Percentiles rank a stretch among this genome's conserved stretches.
phyloP scores from a whole-genome alignment of 176 grass and related monocot genomes.

The Oryza australiensis region DNA sequence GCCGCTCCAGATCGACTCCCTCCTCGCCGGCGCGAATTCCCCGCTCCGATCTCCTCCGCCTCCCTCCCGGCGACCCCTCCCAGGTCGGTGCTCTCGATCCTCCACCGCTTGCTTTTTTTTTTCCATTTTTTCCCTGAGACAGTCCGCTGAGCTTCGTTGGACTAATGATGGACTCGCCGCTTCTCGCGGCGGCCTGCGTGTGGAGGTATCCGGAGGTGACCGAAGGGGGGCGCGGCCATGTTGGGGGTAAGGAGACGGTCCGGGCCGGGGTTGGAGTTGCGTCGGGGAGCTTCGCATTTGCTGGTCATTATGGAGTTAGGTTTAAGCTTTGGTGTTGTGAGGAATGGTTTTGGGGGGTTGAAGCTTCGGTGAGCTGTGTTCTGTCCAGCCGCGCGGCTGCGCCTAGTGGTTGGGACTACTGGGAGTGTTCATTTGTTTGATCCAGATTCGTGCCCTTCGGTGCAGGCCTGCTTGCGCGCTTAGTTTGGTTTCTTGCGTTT shows the following conservation, averaged over 20 bases:
- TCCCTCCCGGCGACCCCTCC: neutral
- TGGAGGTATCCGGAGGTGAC: neutral
- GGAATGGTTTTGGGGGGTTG: neutral
- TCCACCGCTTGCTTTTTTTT: neutral
- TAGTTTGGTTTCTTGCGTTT: neutral
- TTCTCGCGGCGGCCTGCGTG: neutral
- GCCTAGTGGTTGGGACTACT: neutral
- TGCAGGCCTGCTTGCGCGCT: neutral
- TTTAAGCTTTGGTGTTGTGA: neutral
- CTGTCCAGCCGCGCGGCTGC: neutral
- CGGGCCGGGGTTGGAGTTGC: neutral
- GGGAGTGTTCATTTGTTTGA: constrained; percentile 15
- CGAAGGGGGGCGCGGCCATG: neutral
- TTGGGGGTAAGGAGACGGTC: neutral
- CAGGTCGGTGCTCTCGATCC: constrained; percentile 14
- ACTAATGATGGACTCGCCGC: neutral
- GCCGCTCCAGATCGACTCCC: constrained; percentile 27
- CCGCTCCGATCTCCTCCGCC: neutral
- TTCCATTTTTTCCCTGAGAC: neutral
- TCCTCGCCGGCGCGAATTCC: neutral
- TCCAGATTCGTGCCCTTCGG: constrained; percentile 25
- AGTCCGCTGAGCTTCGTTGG: neutral
- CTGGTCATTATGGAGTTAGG: neutral
- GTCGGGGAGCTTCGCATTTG: constrained; percentile 9
- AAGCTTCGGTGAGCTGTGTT: neutral